Conservation (phyloP, 495 filamentous ascomycete genomes). For the Tuber brumale region DNA sequence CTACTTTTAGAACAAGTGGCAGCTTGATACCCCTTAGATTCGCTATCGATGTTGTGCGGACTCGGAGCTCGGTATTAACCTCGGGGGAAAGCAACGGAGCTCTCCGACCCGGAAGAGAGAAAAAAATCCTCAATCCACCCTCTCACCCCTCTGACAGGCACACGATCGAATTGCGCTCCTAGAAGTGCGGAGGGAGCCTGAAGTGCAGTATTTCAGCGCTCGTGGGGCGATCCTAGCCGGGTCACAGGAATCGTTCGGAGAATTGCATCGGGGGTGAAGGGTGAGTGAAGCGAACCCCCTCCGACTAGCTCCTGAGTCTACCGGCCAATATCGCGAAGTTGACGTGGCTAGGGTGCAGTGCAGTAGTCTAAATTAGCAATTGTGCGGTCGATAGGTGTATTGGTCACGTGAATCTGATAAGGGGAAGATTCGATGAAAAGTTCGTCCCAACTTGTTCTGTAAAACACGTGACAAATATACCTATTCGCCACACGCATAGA, state of each 20-base stretch:
- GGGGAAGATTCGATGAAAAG: too few relatives aligned
- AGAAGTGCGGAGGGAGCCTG: background rate
- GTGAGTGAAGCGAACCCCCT: background rate
- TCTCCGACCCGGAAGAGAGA: background rate
- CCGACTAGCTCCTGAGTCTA: background rate
- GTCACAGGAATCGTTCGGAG: background rate
- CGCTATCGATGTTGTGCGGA: background rate
- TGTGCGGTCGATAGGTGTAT: background rate
- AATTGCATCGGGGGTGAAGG: background rate
- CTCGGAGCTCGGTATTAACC: background rate
- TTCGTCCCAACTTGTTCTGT: too few relatives aligned
- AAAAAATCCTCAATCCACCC: too few relatives aligned
- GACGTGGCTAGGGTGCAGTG: background rate
- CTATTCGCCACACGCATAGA: too few relatives aligned
- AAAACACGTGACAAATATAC: too few relatives aligned
- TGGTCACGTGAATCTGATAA: too few relatives aligned
- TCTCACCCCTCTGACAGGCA: background rate
- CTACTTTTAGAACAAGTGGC: background rate
- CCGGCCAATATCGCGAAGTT: background rate
- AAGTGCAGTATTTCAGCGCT: background rate
- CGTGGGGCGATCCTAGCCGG: background rate
- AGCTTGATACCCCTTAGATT: background rate
- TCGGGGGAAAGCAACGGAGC: background rate
- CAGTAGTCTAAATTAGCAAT: too few relatives aligned
- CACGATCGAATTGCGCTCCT: background rate